phyloP scores from a whole-genome alignment of 2,329 filamentous ascomycete species.

The Ustulina deusta region DNA sequence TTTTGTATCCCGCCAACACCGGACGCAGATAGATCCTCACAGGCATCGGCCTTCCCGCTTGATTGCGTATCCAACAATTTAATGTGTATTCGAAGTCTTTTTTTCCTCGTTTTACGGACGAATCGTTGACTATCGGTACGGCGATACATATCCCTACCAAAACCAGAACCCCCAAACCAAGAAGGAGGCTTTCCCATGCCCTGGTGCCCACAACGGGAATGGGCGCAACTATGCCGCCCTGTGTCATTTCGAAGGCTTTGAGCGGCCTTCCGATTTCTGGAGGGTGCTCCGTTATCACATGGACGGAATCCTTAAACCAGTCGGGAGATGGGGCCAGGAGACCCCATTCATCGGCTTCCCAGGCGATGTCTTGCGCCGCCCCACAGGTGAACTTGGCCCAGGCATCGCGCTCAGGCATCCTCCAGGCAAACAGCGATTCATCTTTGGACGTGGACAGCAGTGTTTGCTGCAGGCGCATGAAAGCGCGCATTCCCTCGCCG shows the following conservation, averaged over 20 bases:
- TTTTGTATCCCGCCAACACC: not conserved
- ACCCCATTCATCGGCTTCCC: slow-evolving; percentile 20
- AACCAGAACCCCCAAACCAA: not conserved
- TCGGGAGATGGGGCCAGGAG: slow-evolving; percentile 22
- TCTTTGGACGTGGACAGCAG: slow-evolving; percentile 8
- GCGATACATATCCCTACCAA: not conserved
- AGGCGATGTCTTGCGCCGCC: not conserved
- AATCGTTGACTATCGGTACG: not conserved
- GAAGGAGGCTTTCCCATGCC: not conserved
- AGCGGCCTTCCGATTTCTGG: not conserved
- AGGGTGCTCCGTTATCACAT: not conserved
- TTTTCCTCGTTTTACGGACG: not conserved
- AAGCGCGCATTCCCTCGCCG: slow-evolving; percentile 47
- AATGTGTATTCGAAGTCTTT: slow-evolving; percentile 11
- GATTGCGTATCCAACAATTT: not conserved
- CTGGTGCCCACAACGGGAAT: not conserved
- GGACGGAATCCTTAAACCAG: slow-evolving; percentile 14
- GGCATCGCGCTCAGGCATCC: slow-evolving; percentile 1
- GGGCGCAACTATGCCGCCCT: not conserved
- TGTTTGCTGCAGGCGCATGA: slow-evolving; percentile 40
- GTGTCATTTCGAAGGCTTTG: not conserved
- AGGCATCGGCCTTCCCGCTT: not conserved
- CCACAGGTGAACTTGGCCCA: not conserved
- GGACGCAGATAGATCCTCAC: slow-evolving; percentile 8
- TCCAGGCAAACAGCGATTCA: slow-evolving; percentile 20